Conservation (phyloP, 352 stramenopile genomes). For the Blastocystis sp. region DNA sequence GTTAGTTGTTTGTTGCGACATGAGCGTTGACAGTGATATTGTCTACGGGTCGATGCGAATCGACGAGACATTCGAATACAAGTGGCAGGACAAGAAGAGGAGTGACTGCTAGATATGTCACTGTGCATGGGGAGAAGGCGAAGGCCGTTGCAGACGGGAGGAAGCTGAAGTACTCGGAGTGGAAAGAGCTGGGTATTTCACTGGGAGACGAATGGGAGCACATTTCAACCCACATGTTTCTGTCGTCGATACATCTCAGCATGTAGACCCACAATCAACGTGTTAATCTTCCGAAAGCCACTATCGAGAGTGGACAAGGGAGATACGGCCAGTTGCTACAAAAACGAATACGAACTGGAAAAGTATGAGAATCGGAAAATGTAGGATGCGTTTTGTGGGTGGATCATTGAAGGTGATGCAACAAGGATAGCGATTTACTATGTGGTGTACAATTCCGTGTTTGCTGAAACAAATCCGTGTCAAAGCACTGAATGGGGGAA, state of each 20-base stretch:
- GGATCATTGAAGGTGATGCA: too few relatives aligned
- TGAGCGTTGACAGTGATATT: background rate
- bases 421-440: too few relatives aligned
- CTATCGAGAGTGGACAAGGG: background rate
- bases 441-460: too few relatives aligned
- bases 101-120: background rate
- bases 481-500: too few relatives aligned
- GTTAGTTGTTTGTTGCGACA: constrained; percentile 15
- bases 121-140: background rate
- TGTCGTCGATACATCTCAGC: background rate
- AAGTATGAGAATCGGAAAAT: constrained; percentile 13
- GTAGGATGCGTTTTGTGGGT: background rate
- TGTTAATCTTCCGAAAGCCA: background rate
- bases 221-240: constrained; percentile 34
- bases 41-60: background rate
- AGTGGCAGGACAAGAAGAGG: background rate
- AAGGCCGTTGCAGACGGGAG: background rate
- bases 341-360: constrained; percentile 39
- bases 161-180: constrained; percentile 7
- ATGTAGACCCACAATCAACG: background rate
- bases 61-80: constrained; percentile 40
- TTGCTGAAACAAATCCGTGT: too few relatives aligned
- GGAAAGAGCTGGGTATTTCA: background rate
- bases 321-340: background rate
- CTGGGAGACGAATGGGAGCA: constrained; percentile 19